Evolutionary conservation across 306 rosid species (phyloP), one percentile per base, ranked within the genome.

Genomic region (Fragaria iinumae): DNA sequence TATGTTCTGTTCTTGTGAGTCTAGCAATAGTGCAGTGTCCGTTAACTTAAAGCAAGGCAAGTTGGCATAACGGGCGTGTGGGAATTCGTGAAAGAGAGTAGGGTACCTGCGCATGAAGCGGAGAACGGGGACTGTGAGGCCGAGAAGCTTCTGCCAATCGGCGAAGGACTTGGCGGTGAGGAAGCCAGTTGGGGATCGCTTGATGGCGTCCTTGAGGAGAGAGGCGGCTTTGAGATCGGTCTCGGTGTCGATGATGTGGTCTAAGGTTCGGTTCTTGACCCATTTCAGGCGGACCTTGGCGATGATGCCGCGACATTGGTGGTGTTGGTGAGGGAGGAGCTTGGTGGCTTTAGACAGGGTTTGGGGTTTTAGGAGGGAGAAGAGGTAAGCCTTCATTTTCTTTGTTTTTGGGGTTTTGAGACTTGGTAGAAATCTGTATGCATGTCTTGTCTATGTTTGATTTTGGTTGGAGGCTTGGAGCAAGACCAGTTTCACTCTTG

Each of bases 101-200:
- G 98, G 97, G 69, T 92, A 95, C 80, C 98, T 84, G 65, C 97
- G 92, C 72, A 90, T 75, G 91, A 95, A 95, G 3, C 98, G 97
- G 67, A 90, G 87, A 27, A 95, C 96, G 1, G 98, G 98, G 79
- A 95, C 82, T 23, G 98, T 91, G 69, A 93, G 97, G 66, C 98
- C 98, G 38, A 95, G 96, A 20, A 84, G 87, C 77, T 90, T 95
- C 36, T 92, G 96, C 97, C 98, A 95, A 53, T 90, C 92, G 53
- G 92, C 74, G 70, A 92, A 64, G 57, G 97, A 79, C 72, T 89
- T 89, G 44, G 87, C 90, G 8, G 97, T 88, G 78, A 93, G 88
- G 79, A 91, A 93, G 36, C 84, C 86, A 12, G 92, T 89, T 55
- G 98, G 87, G 43, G 98, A 92, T 53, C 97, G 96, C 52, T 88